Base-by-base conservation (phyloP, 2,329 filamentous ascomycete species). In the Sporothrix phasma region DNA sequence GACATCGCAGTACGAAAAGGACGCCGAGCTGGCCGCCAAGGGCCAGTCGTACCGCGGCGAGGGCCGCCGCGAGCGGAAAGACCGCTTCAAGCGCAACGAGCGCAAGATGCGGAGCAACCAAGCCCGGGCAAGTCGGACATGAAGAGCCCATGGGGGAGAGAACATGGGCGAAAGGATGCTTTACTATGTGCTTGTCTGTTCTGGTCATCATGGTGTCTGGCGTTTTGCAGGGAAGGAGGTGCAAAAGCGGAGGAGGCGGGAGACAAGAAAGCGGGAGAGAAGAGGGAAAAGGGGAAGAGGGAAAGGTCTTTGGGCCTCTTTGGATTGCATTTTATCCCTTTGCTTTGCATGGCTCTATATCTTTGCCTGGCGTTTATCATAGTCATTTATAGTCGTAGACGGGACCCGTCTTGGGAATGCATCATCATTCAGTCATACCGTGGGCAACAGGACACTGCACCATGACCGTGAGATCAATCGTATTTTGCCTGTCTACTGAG, bases 21-120 rank as follows among this genome's bases (percentile, higher is more conserved):
- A 90, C 77, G 81, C 78, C 45, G 78, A 80, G 72, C 76, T 77
- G 59, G 84, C 88, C 75, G 56, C 34, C 49, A 81, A 87, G 68
- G 85, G 84, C 6, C 84, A 83, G 68, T 84, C 79, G 66, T 78
- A 85, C 66, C 79, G 80, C 63, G 85, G 83, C 65, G 87, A 83
- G 72, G 84, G 85, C 69, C 82, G 85, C 74, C 82, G 77, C 72
- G 86, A 80, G 75, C 82, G 84, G 62, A 82, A 84, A 71, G 90
- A 93, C 76, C 82, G 80, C 69, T 83, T 89, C 70, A 86, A 84
- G 75, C 80, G 86, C 69, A 90, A 89, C 74, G 86, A 89, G 76
- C 78, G 87, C 69, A 82, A 83, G 76, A 83, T 85, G 84, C 81
- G 86, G 72, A 84, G 83, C 71, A 91, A 91, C 72, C 78, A 83